These are phyloP conservation scores for Blumeriella jaapii DNA, from an alignment of 2,329 filamentous ascomycete genomes.

Conservation along the genomic window DNA sequence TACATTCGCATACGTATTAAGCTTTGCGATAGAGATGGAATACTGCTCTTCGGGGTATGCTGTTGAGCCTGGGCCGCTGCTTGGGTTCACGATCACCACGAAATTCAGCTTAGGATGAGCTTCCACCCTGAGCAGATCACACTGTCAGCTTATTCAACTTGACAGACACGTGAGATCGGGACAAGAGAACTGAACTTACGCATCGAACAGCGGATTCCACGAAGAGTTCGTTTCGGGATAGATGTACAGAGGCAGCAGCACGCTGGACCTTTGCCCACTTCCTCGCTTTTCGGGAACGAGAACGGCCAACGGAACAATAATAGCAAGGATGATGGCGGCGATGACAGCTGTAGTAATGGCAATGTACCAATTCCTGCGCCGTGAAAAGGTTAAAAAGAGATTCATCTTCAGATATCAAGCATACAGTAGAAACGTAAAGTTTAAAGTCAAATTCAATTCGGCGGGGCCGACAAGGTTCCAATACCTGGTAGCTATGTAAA, in stretches of 20 bases:
- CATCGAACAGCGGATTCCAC: constrained; percentile 17
- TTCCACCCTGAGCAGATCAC: constrained; percentile 6
- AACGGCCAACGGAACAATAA: constrained; percentile 7
- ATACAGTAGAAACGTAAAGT: too few species aligned
- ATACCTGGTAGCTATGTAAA: too few species aligned
- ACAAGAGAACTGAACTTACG: constrained; percentile 2
- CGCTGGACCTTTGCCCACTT: background rate
- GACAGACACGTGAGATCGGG: background rate
- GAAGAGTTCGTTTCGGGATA: constrained; percentile 13
- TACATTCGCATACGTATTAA: constrained; percentile 30
- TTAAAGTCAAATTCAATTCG: too few species aligned
- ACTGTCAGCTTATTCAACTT: background rate
- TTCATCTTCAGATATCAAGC: too few species aligned
- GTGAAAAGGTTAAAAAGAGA: background rate
- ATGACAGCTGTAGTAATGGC: background rate
- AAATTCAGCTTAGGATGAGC: constrained; percentile 18
- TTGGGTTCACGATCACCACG: constrained; percentile 21
- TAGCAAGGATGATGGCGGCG: constrained; percentile 4
- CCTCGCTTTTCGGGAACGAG: constrained; percentile 6
- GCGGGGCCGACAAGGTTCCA: too few species aligned
- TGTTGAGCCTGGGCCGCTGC: constrained; percentile 25
- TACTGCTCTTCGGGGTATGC: constrained; percentile 26
- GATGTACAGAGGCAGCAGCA: constrained; percentile 20
- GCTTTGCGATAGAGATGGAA: constrained; percentile 23
- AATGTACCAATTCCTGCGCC: background rate